These are phyloP conservation scores for Phytopythium aichiense DNA, from an alignment of 352 stramenopile genomes.

Conservation along the genomic window DNA sequence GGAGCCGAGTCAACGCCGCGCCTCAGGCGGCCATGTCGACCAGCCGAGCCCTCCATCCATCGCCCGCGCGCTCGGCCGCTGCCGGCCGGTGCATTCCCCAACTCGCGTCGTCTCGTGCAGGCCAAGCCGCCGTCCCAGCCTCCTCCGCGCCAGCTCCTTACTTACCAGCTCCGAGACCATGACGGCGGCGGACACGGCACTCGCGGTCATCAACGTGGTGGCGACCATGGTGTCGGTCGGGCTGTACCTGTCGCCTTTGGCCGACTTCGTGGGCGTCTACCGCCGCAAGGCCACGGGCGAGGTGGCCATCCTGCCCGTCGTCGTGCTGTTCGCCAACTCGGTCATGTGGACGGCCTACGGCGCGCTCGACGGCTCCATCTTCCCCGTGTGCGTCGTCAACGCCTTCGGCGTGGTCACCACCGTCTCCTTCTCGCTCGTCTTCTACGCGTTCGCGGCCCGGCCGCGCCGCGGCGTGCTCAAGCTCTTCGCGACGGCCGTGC, in stretches of 20 bases:
- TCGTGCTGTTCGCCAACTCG: slow-evolving; percentile 37
- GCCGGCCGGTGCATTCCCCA: neutral
- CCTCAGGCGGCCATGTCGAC: neutral
- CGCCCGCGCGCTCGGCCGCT: neutral
- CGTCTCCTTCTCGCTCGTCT: slow-evolving; percentile 25
- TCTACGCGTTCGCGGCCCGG: slow-evolving; percentile 15
- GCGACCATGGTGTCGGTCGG: slow-evolving; percentile 15
- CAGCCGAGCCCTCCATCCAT: neutral
- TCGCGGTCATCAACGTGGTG: slow-evolving; percentile 21
- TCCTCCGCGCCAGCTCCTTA: neutral
- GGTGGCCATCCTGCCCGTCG: slow-evolving; percentile 31
- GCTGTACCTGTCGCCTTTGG: slow-evolving; percentile 22
- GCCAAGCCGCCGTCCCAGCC: neutral
- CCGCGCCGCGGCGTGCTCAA: slow-evolving; percentile 12
- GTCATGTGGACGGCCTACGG: slow-evolving; percentile 38
- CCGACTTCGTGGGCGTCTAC: slow-evolving; percentile 18
- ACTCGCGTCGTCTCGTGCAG: slow-evolving; percentile 1
- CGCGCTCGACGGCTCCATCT: slow-evolving; percentile 24
- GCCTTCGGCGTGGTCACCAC: slow-evolving; percentile 28
- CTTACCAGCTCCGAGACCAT: neutral
- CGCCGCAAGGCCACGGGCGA: slow-evolving; percentile 22
- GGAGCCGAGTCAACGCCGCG: neutral
- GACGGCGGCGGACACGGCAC: slow-evolving; percentile 3
- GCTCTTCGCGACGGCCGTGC: slow-evolving; percentile 9
- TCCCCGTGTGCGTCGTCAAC: slow-evolving; percentile 40